These are phyloP conservation scores for Starmerella scarabaei DNA, from an alignment of 805 yeast genomes.

Conservation along the genomic window DNA sequence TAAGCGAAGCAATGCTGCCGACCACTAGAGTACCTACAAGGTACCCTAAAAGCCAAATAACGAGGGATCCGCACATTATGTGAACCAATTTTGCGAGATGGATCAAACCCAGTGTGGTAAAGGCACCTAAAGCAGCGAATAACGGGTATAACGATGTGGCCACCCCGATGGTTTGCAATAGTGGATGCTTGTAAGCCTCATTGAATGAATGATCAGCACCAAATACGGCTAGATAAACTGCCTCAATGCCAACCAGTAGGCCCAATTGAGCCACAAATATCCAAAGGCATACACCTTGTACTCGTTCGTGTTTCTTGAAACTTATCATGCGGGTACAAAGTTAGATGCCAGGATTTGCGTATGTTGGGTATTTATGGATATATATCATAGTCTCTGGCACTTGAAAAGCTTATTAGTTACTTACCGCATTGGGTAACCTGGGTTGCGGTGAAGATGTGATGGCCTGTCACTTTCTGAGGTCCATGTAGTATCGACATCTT, in stretches of 20 bases:
- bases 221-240: constrained; percentile 19
- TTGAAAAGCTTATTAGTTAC: too few relatives aligned
- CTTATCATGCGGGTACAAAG: too few relatives aligned
- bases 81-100: background rate
- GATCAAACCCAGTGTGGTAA: constrained; percentile 7
- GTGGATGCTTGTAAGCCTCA: constrained; percentile 14
- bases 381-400: too few relatives aligned
- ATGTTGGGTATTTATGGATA: too few relatives aligned
- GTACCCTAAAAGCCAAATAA: constrained; percentile 19
- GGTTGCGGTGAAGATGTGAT: too few relatives aligned
- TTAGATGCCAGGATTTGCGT: too few relatives aligned
- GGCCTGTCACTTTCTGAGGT: too few relatives aligned
- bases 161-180: constrained; percentile 13
- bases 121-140: constrained; percentile 19
- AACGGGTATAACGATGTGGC: constrained; percentile 20
- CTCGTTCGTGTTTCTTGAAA: background rate
- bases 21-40: constrained; percentile 11
- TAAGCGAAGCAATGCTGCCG: constrained; percentile 13
- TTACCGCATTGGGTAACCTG: too few relatives aligned
- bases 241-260: constrained; percentile 21
- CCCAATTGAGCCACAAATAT: constrained; percentile 15
- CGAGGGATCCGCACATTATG: constrained; percentile 7
- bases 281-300: constrained; percentile 12
- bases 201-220: constrained; percentile 13
- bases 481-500: too few relatives aligned